Evolutionary conservation across 257 asterid genomes (phyloP).

Genomic region (Capsicum chinense): DNA sequence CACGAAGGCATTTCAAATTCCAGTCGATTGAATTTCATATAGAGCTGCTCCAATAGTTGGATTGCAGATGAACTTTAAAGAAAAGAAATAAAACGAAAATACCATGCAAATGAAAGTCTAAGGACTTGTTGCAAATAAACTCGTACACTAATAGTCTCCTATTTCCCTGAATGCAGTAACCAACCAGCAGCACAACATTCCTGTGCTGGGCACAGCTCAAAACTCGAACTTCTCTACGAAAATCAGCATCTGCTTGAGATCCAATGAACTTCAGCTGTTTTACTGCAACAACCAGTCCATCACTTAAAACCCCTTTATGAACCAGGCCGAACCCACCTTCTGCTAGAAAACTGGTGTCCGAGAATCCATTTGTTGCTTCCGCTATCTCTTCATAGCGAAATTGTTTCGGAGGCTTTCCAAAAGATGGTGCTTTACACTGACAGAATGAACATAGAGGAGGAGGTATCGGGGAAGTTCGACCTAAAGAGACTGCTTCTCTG

Average conservation of each 20-base stretch:
- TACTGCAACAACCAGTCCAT: constrained; percentile 73
- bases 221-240: constrained; percentile 78
- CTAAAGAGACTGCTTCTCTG: constrained; percentile 74
- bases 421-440: constrained; percentile 74
- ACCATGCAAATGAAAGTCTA: constrained; percentile 88
- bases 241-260: constrained; percentile 77
- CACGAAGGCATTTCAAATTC: not conserved
- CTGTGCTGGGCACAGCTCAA: constrained; percentile 95
- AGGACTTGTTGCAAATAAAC: constrained; percentile 79
- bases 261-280: constrained; percentile 70
- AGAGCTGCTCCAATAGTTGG: not conserved
- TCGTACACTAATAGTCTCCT: constrained; percentile 81
- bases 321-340: constrained; percentile 82
- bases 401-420: constrained; percentile 84
- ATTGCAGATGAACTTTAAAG: not conserved
- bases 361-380: constrained; percentile 77
- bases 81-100: constrained; percentile 33
- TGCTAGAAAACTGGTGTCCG: constrained; percentile 60
- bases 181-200: constrained; percentile 83
- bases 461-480: constrained; percentile 62
- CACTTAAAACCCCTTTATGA: constrained; percentile 71
- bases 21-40: not conserved
- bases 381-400: constrained; percentile 70
- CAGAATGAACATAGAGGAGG: constrained; percentile 85
- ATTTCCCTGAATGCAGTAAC: constrained; percentile 71